Evolutionary conservation across 2,329 filamentous ascomycete species (phyloP).

Genomic region (Colletotrichum filicis): DNA sequence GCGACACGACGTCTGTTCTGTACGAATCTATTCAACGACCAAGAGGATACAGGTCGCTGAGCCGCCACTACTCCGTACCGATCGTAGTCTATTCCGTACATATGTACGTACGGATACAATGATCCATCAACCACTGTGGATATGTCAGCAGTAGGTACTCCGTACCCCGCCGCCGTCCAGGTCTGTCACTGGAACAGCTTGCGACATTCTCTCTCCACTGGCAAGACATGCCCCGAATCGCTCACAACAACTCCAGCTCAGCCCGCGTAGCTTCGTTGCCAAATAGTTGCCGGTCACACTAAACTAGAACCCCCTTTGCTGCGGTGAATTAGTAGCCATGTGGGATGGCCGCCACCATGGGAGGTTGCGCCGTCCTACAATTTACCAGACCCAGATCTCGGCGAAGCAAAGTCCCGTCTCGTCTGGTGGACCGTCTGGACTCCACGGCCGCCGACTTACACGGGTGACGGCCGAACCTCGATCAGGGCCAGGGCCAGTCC

Average conservation of each 20-base stretch:
- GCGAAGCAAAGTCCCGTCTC: slow-evolving; percentile 11
- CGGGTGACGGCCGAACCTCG: not conserved
- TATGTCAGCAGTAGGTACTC: slow-evolving; percentile 19
- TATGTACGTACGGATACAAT: not conserved
- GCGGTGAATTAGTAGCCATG: not conserved
- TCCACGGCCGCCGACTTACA: slow-evolving; percentile 25
- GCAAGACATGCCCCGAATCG: not conserved
- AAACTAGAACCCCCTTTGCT: not conserved
- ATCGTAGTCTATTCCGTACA: not conserved
- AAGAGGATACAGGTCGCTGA: slow-evolving; percentile 6
- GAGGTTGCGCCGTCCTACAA: slow-evolving; percentile 17
- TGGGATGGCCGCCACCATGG: not conserved
- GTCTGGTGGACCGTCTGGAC: not conserved
- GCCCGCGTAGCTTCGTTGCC: not conserved
- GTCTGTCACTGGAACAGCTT: not conserved
- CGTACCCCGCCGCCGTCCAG: not conserved
- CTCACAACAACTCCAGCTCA: not conserved
- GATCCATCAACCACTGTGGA: slow-evolving; percentile 12
- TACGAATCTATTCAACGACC: not conserved
- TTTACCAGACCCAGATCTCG: slow-evolving; percentile 11
- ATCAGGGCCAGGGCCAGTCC: slow-evolving; percentile 5
- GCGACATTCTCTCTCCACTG: not conserved
- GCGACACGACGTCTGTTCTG: slow-evolving; percentile 40
- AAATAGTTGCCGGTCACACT: not conserved
- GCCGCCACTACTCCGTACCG: slow-evolving; percentile 6